These are phyloP conservation scores for Poteriospumella lacustris DNA, from an alignment of 108 stramenopile species.

Conservation along the genomic window DNA sequence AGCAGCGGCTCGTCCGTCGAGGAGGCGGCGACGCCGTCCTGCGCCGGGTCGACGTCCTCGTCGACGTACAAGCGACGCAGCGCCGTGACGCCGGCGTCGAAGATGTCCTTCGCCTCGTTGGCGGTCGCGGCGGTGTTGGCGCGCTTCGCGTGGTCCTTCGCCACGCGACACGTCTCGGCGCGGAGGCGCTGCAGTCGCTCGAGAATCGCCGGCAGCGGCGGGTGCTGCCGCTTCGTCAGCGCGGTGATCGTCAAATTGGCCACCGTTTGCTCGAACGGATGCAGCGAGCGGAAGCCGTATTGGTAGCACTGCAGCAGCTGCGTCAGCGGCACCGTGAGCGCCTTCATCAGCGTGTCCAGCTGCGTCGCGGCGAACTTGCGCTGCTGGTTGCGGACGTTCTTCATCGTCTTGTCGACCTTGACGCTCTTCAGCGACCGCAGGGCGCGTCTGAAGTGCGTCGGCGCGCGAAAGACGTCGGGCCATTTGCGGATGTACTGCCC, in stretches of 20 bases:
- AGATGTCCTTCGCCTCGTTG: conserved; percentile 58
- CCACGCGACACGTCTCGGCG: conserved; percentile 51
- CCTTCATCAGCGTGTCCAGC: conserved; percentile 69
- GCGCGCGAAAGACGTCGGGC: neutral
- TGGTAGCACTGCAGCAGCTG: conserved; percentile 71
- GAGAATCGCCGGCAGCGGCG: conserved; percentile 43
- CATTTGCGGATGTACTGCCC: neutral
- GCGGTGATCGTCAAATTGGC: conserved; percentile 76
- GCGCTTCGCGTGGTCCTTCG: conserved; percentile 69
- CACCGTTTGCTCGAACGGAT: conserved; percentile 87
- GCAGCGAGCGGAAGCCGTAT: conserved; percentile 62
- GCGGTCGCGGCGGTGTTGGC: conserved; percentile 71
- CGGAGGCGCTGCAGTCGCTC: conserved; percentile 30
- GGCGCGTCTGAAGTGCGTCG: conserved; percentile 13
- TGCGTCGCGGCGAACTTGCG: conserved; percentile 40
- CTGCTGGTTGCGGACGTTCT: conserved; percentile 42
- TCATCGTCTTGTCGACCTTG: neutral
- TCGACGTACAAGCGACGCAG: conserved; percentile 59
- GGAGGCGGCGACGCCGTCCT: conserved; percentile 61
- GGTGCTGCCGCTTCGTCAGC: conserved; percentile 66
- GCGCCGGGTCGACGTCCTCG: conserved; percentile 58
- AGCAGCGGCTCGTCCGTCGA: conserved; percentile 57
- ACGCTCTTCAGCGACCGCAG: neutral
- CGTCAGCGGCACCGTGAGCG: conserved; percentile 68
- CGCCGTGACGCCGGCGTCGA: conserved; percentile 58